Evolutionary conservation across 1,284 basidiomycete species (phyloP), one percentile per base, ranked within the genome.

Genomic region (Neolentinus lepideus): DNA sequence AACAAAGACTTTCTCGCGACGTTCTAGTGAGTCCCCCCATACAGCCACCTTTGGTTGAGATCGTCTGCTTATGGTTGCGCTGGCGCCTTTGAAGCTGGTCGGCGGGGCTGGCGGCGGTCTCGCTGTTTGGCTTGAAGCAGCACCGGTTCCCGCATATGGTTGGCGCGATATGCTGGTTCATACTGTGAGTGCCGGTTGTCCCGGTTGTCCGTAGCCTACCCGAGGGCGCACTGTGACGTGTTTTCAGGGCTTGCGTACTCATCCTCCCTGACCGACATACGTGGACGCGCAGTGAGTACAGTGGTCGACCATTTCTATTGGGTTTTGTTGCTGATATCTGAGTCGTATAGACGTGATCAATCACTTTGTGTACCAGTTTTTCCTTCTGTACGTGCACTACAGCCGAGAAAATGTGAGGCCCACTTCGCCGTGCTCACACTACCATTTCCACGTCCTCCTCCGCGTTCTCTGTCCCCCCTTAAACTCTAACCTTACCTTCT

Each of bases 71-170:
- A 16, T 52, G 38, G 27, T 35, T 6, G 56, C 47, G 51, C 56
- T 53, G 58, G 51, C 9, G n/a, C 53, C 10, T 48, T 27, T 16
- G 52, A 51, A 75, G 76, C 60, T 78, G 75, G 61, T 72, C 73
- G 11, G 74, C 84, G 60, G 89, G 83, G 11, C 68, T 90, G 22
- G 90, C 90, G 63, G 85, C 84, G 0, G 82, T 94, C 43, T 89
- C 83, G 1, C 69, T 94, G 9, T 90, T 94, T 63, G 90, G 88
- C 2, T 67, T 94, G 54, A 81, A 84, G 61, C 71, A 87, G 62
- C 81, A 85, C 57, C 77, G 92, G 21, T 69, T 88, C 38, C 78
- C 82, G n/a, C 85, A 86, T 1, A 71, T 84, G 47, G 54, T 83
- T 29, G 85, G 84, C 8, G 80, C 83, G 0, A 51, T 79, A 8